Evolutionary conservation across 306 rosid genomes (phyloP), one percentile per base, ranked within the genome.

Genomic region (Prunus mongolica): DNA sequence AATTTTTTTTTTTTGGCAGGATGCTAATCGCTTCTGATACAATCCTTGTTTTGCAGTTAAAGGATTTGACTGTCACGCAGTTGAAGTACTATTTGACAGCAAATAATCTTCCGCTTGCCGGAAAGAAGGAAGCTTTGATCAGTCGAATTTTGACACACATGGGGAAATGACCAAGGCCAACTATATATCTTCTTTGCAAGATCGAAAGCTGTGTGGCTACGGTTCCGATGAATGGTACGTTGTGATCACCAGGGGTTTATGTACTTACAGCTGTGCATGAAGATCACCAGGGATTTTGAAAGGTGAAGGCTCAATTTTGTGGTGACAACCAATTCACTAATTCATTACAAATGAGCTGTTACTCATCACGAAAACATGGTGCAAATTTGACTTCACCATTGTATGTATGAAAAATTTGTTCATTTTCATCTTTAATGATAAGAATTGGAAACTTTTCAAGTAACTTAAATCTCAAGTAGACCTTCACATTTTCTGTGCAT

Each of bases 101-200:
- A 15, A 85, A 90, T 62, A 87, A 82, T 82, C 97, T 94, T 89
- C 95, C 98, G 3, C 86, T 91, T 81, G 79, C 91, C 44, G 97
- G 98, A 57, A 94, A 89, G 89, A 94, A 94, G 81, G 97, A 92
- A 73, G 87, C 88, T 69, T 55, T 94, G 82, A 82, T 92, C 61
- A 86, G 89, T 86, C 80, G 97, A 81, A 94, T 94, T 79, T 81
- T 92, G 76, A 86, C 85, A 57, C 97, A 90, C 81, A 74, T 94
- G 95, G 96, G 95, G 62, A 92, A 88, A 83, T 94, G 86, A 88
- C 61, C 62, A 50, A 38, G 72, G 51, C 34, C 8, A 28, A 8
- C 41, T 34, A 13, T n/a, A 24, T 72, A 45, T 34, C 7, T 30
- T 25, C 15, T 22, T 72, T 38, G 63, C 62, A n/a, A 19, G 12